These are phyloP conservation scores for Apostasia ramifera DNA, from an alignment of 106 monocot species.

Conservation along the genomic window DNA sequence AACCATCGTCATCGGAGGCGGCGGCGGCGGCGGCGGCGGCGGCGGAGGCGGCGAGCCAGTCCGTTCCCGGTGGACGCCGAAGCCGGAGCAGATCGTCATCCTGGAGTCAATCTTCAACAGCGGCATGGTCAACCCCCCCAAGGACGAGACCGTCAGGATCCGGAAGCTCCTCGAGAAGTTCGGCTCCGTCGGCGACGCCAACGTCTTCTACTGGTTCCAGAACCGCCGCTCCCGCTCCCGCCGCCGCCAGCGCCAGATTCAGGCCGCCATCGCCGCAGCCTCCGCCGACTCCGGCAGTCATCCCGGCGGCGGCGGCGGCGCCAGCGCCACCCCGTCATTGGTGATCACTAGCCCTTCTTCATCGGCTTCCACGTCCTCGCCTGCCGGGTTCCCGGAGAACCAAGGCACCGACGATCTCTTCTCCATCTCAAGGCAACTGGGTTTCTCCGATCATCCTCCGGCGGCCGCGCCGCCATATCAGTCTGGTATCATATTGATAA, in stretches of 20 bases:
- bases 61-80: constrained; percentile 90
- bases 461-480: background rate
- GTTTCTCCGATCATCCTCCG: constrained; percentile 1
- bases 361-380: constrained; percentile 9
- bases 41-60: constrained; percentile 41
- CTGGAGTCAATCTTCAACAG: constrained; percentile 99
- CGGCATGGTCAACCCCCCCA: constrained; percentile 93
- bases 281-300: background rate
- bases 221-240: constrained; percentile 91
- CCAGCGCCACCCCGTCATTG: background rate
- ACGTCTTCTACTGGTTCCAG: constrained; percentile 99
- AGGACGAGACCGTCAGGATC: constrained; percentile 87
- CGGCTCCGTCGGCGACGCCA: constrained; percentile 94
- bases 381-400: constrained; percentile 1
- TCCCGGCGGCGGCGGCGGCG: background rate
- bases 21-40: background rate
- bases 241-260: constrained; percentile 85
- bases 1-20: background rate
- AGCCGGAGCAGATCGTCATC: constrained; percentile 96
- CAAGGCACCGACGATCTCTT: constrained; percentile 13
- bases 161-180: constrained; percentile 82
- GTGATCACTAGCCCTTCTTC: constrained; percentile 5
- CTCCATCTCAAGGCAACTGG: background rate
- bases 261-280: constrained; percentile 33
- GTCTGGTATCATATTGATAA: no score